Evolutionary conservation across 176 grass and related monocot genomes (phyloP).

Genomic region (sorghum (Sorghum bicolor)): DNA sequence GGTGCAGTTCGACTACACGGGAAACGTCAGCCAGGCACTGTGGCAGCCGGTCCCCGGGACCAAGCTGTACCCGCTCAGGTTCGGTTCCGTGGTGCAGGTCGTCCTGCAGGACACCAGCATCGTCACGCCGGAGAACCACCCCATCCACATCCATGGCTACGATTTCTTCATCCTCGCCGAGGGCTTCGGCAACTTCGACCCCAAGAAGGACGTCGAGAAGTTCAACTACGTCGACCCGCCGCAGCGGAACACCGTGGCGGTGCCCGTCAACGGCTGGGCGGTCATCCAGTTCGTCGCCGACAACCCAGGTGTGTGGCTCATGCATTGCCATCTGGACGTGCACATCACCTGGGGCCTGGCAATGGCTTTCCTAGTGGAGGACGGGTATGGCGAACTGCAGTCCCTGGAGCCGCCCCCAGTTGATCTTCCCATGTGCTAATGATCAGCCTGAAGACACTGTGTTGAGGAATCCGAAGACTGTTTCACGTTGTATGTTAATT

Average conservation of each 20-base stretch:
- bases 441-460: background rate
- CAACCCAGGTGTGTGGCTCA: slow-evolving; percentile 76
- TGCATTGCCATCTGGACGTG: slow-evolving; percentile 90
- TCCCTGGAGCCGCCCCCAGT: slow-evolving; percentile 43
- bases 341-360: slow-evolving; percentile 83
- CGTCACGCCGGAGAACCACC: slow-evolving; percentile 66
- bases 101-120: slow-evolving; percentile 79
- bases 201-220: slow-evolving; percentile 49
- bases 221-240: slow-evolving; percentile 79
- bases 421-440: slow-evolving; percentile 65
- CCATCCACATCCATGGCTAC: slow-evolving; percentile 80
- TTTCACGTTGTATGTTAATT: slow-evolving; percentile 19
- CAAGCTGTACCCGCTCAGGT: slow-evolving; percentile 64
- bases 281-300: slow-evolving; percentile 79
- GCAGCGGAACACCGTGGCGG: slow-evolving; percentile 60
- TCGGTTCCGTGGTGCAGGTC: slow-evolving; percentile 65
- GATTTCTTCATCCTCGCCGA: slow-evolving; percentile 65
- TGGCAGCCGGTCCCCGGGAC: slow-evolving; percentile 54
- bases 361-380: slow-evolving; percentile 74
- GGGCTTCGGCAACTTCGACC: slow-evolving; percentile 76
- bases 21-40: slow-evolving; percentile 44
- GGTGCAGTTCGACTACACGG: slow-evolving; percentile 69
- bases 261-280: slow-evolving; percentile 73
- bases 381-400: slow-evolving; percentile 52
- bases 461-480: background rate